These are phyloP conservation scores for Tricholoma sp. DNA, from an alignment of 768 basidiomycete genomes.

Conservation along the genomic window DNA sequence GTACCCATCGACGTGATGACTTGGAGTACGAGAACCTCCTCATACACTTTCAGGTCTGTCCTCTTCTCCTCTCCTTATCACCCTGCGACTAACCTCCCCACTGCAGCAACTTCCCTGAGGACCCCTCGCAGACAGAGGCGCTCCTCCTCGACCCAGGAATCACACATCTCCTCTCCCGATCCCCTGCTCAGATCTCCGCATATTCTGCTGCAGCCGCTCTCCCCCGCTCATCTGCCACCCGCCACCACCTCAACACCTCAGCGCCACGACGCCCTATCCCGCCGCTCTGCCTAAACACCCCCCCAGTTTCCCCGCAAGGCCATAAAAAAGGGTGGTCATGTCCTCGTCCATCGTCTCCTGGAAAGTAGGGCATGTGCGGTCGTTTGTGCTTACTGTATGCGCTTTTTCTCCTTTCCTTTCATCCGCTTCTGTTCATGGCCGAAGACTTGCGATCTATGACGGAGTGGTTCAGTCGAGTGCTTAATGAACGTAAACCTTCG, in stretches of 20 bases:
- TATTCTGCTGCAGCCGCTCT: constrained; percentile 14
- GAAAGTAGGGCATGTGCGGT: constrained; percentile 53
- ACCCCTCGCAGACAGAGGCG: constrained; percentile 42
- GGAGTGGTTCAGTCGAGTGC: too few relatives aligned
- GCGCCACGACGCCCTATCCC: constrained; percentile 37
- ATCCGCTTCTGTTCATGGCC: too few relatives aligned
- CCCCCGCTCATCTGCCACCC: constrained; percentile 27
- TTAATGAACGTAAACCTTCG: too few relatives aligned
- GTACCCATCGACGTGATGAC: constrained; percentile 39
- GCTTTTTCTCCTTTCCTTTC: too few relatives aligned
- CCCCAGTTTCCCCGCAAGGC: constrained; percentile 46
- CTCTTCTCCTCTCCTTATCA: not conserved
- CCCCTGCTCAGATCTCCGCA: constrained; percentile 39
- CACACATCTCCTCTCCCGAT: constrained; percentile 50
- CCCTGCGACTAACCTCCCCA: not conserved
- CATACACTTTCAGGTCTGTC: constrained; percentile 53
- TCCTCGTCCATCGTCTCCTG: constrained; percentile 50
- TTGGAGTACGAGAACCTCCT: constrained; percentile 51
- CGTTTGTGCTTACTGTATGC: constrained; percentile 50
- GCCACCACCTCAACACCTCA: constrained; percentile 39
- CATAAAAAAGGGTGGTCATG: constrained; percentile 33
- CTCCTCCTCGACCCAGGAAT: constrained; percentile 46
- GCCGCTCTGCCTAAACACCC: constrained; percentile 37
- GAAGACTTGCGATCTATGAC: too few relatives aligned
- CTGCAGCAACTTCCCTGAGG: constrained; percentile 51